Base-by-base conservation (phyloP, 768 basidiomycete genomes). In the Amanita polypyramis region DNA sequence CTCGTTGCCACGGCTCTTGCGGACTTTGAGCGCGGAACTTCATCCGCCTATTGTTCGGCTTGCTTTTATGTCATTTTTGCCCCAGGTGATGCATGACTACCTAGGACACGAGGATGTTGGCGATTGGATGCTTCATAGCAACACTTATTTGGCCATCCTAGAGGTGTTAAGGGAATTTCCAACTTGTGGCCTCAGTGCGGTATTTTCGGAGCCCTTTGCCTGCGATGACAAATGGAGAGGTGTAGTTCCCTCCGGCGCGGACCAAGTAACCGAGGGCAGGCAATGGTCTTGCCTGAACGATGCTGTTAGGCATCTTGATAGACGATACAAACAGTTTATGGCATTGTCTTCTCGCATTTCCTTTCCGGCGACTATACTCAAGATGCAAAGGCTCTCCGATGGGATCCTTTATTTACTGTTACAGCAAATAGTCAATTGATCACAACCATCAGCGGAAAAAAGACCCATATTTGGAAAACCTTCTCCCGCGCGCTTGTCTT, bases 311-410 rank as follows among this genome's bases (percentile, higher is more conserved):
- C 54, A 59, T 34, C 57, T 70, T 14, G 65, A 66, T 54, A 49
- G 23, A 5, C 57, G 62, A 47, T 51, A 62, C 6, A 54, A 54
- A 11, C 59, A 57, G 49, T 52, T 71, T 45, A 56, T 58, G 54
- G 55, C 55, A 45, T 51, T 66, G 15, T 62, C 61, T 42, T 54
- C 52, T 3, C 64, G 55, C 41, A 54, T 65, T 39, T 56, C 59
- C 54, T 68, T 69, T 47, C 48, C 54, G 27, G 59, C 61, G 36
- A 69, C 68, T 38, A 61, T 65, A 51, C 61, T 62, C 37, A 66
- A 66, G 61, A 62, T 67, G 51, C 62, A 66, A 45, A 58, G 55
- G 45, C 57, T 71, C 23, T 66, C 64, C 37, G 68, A 69, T 54
- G 63, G 62, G 47, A 65, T 71, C 43, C 56, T 65, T 49, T 66